These are phyloP conservation scores for Tuber magnatum DNA, from an alignment of 495 filamentous ascomycete species.

Conservation along the genomic window DNA sequence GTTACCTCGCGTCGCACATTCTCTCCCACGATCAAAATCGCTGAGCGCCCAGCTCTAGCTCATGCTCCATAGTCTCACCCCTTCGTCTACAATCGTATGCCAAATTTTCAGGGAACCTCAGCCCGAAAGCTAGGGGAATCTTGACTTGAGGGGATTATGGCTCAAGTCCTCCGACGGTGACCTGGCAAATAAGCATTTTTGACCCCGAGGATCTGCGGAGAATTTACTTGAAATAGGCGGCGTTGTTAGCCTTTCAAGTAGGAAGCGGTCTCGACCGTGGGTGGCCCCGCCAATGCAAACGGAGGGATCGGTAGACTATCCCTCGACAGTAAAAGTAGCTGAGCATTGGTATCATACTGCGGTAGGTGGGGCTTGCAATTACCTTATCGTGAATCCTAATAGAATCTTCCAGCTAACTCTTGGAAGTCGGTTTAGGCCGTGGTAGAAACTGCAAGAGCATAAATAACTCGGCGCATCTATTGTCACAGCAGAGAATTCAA, in stretches of 20 bases:
- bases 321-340: background rate
- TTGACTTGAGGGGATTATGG: too few species aligned
- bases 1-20: background rate
- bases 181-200: too few species aligned
- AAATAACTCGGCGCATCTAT: background rate
- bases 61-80: background rate
- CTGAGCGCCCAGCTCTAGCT: background rate
- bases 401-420: background rate
- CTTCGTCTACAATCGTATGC: too few species aligned
- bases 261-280: too few species aligned
- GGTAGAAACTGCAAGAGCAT: background rate
- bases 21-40: background rate
- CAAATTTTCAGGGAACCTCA: too few species aligned
- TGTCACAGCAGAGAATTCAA: background rate
- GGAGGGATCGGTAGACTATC: background rate
- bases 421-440: background rate
- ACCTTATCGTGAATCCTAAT: background rate
- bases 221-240: too few species aligned
- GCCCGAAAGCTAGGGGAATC: too few species aligned
- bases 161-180: too few species aligned
- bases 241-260: too few species aligned
- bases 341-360: background rate
- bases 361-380: background rate
- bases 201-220: too few species aligned
- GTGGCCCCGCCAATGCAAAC: too few species aligned